phyloP scores from a whole-genome alignment of 2,329 filamentous ascomycete species.

The Magnaporthales sp. region DNA sequence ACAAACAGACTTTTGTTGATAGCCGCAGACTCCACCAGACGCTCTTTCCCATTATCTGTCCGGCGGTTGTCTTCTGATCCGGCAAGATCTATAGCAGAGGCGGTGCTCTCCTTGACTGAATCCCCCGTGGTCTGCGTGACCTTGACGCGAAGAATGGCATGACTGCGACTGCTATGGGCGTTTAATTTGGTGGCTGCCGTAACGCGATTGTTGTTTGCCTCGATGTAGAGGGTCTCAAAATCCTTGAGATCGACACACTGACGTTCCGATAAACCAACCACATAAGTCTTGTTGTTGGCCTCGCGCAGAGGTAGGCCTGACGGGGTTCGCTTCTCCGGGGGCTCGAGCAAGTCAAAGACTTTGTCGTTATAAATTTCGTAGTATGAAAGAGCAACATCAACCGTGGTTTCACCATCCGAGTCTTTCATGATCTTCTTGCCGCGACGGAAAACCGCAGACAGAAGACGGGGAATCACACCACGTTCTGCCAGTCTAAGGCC shows the following conservation, averaged over 20 bases:
- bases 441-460: conserved; percentile 78
- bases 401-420: conserved; percentile 57
- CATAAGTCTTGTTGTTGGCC: conserved; percentile 77
- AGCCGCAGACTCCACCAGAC: conserved; percentile 87
- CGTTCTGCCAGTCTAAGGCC: conserved; percentile 78
- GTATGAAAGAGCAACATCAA: conserved; percentile 74
- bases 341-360: conserved; percentile 82
- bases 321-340: conserved; percentile 76
- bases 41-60: conserved; percentile 88
- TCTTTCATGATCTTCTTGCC: conserved; percentile 82
- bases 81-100: conserved; percentile 88
- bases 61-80: conserved; percentile 92
- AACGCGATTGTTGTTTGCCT: conserved; percentile 83
- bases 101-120: conserved; percentile 66
- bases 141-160: conserved; percentile 87
- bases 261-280: conserved; percentile 77
- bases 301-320: conserved; percentile 76
- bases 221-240: conserved; percentile 83
- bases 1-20: conserved; percentile 98
- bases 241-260: conserved; percentile 79
- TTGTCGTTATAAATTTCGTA: conserved; percentile 98
- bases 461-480: conserved; percentile 76
- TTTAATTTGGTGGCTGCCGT: conserved; percentile 90
- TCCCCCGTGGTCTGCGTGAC: conserved; percentile 67
- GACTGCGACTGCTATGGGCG: conserved; percentile 80